Evolutionary conservation across 2,329 filamentous ascomycete species (phyloP).

Genomic region (Colletotrichum neosansevieriae): DNA sequence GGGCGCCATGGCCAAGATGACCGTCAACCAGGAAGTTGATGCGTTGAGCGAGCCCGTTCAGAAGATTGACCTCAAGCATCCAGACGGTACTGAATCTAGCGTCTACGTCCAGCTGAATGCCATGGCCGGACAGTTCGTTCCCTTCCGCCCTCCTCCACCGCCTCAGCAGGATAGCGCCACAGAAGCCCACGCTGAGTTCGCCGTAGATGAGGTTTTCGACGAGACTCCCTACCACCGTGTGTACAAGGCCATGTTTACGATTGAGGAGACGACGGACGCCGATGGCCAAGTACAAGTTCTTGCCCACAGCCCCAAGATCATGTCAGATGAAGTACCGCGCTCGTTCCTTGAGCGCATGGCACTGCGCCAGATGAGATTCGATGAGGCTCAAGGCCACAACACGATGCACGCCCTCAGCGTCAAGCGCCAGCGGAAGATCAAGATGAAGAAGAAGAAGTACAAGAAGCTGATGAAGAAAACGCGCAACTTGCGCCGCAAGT

Average conservation of each 20-base stretch:
- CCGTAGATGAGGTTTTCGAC: conserved; percentile 53
- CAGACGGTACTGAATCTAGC: conserved; percentile 68
- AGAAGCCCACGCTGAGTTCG: conserved; percentile 47
- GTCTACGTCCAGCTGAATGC: conserved; percentile 76
- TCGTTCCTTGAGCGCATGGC: conserved; percentile 79
- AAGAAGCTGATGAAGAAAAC: conserved; percentile 98
- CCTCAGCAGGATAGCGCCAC: conserved; percentile 70
- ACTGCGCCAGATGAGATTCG: conserved; percentile 70
- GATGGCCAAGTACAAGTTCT: conserved; percentile 71
- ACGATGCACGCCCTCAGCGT: conserved; percentile 88
- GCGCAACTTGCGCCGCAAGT: conserved; percentile 86
- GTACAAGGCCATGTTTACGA: conserved; percentile 74
- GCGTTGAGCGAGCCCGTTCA: conserved; percentile 59
- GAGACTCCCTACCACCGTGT: conserved; percentile 60
- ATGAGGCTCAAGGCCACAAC: conserved; percentile 62
- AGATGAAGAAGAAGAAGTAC: conserved; percentile 99
- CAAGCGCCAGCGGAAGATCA: conserved; percentile 90
- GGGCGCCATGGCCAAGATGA: conserved; percentile 66
- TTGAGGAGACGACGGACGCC: conserved; percentile 73
- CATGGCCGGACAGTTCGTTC: conserved; percentile 77
- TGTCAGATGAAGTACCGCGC: conserved; percentile 62
- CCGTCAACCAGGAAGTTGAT: conserved; percentile 58
- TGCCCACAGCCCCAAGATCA: conserved; percentile 70
- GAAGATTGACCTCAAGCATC: conserved; percentile 65
- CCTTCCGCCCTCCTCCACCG: conserved; percentile 87